phyloP scores from a whole-genome alignment of 805 yeast species.

The Barnettozyma sp. region DNA sequence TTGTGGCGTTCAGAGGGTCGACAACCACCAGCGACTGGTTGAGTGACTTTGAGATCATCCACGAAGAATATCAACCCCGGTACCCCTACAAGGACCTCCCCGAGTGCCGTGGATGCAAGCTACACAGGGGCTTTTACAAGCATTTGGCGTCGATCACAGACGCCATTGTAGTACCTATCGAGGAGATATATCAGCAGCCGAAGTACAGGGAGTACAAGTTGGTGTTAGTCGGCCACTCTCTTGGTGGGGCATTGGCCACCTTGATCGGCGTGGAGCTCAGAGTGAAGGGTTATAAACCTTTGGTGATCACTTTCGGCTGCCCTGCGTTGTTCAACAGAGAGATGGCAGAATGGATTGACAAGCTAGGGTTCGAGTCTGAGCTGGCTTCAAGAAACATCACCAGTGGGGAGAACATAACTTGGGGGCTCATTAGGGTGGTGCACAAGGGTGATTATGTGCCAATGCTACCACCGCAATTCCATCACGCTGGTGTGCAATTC shows the following conservation, averaged over 20 bases:
- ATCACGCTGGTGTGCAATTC: conserved; percentile 30
- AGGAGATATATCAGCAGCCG: conserved; percentile 25
- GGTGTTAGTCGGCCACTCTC: conserved; percentile 63
- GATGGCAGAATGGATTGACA: conserved; percentile 49
- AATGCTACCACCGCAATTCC: conserved; percentile 42
- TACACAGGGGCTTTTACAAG: conserved; percentile 59
- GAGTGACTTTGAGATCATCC: conserved; percentile 44
- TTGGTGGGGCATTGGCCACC: conserved; percentile 67
- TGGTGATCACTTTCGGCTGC: conserved; percentile 53
- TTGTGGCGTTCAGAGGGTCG: conserved; percentile 63
- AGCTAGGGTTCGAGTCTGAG: conserved; percentile 37
- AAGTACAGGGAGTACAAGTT: conserved; percentile 43
- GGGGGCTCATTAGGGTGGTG: conserved; percentile 46
- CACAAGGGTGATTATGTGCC: conserved; percentile 58
- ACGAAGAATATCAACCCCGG: conserved; percentile 17
- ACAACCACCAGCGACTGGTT: conserved; percentile 58
- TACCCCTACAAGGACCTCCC: conserved; percentile 10
- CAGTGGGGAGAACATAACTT: conserved; percentile 6
- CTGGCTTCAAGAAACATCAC: conserved; percentile 21
- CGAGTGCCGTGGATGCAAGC: conserved; percentile 44
- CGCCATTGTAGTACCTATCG: conserved; percentile 24
- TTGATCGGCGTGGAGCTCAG: conserved; percentile 59
- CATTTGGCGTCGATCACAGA: conserved; percentile 38
- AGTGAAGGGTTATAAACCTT: conserved; percentile 45
- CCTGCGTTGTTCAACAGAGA: conserved; percentile 58